A percentile compares a stretch with the other conserved stretches of the same genome.
phyloP scores from a whole-genome alignment of 257 asterid genomes.

The Lantana camara region DNA sequence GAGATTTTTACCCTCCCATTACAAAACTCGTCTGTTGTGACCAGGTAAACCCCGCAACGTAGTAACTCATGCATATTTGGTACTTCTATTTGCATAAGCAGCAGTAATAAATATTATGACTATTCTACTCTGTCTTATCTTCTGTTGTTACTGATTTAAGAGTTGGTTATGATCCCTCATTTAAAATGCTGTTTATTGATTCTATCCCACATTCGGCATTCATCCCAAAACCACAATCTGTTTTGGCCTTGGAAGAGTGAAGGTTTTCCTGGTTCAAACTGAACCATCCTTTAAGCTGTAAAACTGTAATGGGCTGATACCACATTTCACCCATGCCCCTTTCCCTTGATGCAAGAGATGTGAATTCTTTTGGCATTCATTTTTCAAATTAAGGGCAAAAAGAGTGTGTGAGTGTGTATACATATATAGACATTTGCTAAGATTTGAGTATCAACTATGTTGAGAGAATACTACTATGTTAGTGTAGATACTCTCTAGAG shows the following conservation, averaged over 20 bases:
- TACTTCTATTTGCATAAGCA: conserved; percentile 9
- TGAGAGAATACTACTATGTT: too few species aligned
- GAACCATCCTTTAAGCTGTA: neutral
- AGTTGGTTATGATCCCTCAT: neutral
- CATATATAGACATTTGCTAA: too few species aligned
- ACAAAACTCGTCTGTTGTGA: conserved; percentile 91
- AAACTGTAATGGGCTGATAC: neutral
- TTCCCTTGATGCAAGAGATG: neutral
- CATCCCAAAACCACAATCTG: neutral
- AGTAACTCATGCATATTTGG: neutral
- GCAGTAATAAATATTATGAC: neutral
- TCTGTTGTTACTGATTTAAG: too few species aligned
- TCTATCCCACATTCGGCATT: neutral
- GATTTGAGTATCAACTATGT: neutral
- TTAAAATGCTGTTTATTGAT: neutral
- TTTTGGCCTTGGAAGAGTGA: neutral
- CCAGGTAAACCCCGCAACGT: conserved; percentile 60
- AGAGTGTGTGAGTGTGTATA: too few species aligned
- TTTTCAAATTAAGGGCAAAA: too few species aligned
- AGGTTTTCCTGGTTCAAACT: neutral
- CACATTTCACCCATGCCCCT: neutral
- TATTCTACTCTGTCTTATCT: neutral
- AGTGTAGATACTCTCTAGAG: neutral
- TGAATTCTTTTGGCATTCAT: neutral
- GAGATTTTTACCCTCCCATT: conserved; percentile 85